phyloP scores from a whole-genome alignment of 768 basidiomycete genomes.

The Naganishia kalamii region DNA sequence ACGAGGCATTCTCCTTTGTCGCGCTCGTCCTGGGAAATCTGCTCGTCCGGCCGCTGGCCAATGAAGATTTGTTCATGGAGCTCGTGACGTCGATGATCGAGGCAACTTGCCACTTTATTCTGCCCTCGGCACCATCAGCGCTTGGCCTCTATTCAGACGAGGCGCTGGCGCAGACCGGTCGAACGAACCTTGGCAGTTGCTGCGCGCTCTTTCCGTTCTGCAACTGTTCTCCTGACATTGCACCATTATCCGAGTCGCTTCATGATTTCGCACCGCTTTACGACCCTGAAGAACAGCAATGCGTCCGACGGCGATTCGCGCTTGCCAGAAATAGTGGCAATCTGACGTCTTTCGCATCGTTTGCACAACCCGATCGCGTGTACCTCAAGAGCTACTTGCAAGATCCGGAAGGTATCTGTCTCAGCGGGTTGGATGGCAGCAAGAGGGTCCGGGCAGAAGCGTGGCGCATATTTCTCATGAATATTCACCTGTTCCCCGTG shows the following conservation, averaged over 20 bases:
- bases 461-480: slow-evolving; percentile 28
- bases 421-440: slow-evolving; percentile 28
- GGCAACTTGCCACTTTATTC: slow-evolving; percentile 40
- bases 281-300: slow-evolving; percentile 2
- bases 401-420: slow-evolving; percentile 32
- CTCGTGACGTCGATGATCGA: slow-evolving; percentile 40
- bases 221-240: slow-evolving; percentile 3
- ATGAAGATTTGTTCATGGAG: slow-evolving; percentile 29
- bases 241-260: not conserved
- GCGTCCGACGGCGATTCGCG: slow-evolving; percentile 21
- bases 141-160: slow-evolving; percentile 35
- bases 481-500: slow-evolving; percentile 32
- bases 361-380: slow-evolving; percentile 35
- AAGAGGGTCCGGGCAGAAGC: slow-evolving; percentile 29
- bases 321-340: slow-evolving; percentile 22
- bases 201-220: slow-evolving; percentile 16
- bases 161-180: slow-evolving; percentile 21
- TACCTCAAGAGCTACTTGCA: slow-evolving; percentile 38
- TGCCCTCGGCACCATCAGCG: slow-evolving; percentile 30
- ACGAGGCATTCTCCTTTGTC: slow-evolving; percentile 39
- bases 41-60: slow-evolving; percentile 28
- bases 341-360: slow-evolving; percentile 29
- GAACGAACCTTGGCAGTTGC: slow-evolving; percentile 21
- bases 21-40: slow-evolving; percentile 33
- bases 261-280: not conserved